Evolutionary conservation across 1,284 basidiomycete species (phyloP).

Genomic region (Tilletia caries): DNA sequence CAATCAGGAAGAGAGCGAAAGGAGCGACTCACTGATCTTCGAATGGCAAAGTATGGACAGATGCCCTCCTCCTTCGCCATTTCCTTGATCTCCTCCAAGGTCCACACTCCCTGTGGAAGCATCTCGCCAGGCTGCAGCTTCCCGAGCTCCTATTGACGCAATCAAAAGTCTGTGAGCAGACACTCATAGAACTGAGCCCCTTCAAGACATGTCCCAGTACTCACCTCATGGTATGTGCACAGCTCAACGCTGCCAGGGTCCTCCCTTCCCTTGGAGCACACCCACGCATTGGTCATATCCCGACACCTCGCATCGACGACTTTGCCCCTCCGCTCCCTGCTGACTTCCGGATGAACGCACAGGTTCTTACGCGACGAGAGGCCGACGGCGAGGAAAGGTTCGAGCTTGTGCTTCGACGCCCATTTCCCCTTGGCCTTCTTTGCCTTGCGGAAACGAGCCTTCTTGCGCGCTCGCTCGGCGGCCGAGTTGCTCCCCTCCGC

Average conservation of each 20-base stretch:
- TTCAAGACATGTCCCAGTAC: no score
- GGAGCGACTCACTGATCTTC: slow-evolving; percentile 74
- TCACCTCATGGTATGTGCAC: slow-evolving; percentile 92
- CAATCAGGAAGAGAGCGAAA: no score
- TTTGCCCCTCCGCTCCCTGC: slow-evolving; percentile 96
- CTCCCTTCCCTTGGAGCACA: slow-evolving; percentile 77
- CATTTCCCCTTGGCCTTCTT: slow-evolving; percentile 36
- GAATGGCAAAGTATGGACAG: slow-evolving; percentile 95
- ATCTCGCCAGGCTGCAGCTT: slow-evolving; percentile 79
- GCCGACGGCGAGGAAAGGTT: slow-evolving; percentile 77
- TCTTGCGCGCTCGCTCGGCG: slow-evolving; percentile 23
- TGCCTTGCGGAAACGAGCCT: slow-evolving; percentile 29
- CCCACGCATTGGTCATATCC: slow-evolving; percentile 83
- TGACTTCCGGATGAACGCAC: slow-evolving; percentile 91
- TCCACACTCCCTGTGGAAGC: slow-evolving; percentile 85
- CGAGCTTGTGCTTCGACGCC: slow-evolving; percentile 10
- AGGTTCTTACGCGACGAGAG: slow-evolving; percentile 94
- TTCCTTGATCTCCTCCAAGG: slow-evolving; percentile 86
- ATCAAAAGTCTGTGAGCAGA: neutral
- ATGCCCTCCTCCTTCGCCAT: slow-evolving; percentile 79
- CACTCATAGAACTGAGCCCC: no score
- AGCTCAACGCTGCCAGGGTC: slow-evolving; percentile 88
- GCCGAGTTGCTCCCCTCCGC: slow-evolving; percentile 26
- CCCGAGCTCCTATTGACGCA: slow-evolving; percentile 63
- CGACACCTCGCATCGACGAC: slow-evolving; percentile 94